phyloP scores from a whole-genome alignment of 768 basidiomycete genomes.

The Leccinum imitatum region DNA sequence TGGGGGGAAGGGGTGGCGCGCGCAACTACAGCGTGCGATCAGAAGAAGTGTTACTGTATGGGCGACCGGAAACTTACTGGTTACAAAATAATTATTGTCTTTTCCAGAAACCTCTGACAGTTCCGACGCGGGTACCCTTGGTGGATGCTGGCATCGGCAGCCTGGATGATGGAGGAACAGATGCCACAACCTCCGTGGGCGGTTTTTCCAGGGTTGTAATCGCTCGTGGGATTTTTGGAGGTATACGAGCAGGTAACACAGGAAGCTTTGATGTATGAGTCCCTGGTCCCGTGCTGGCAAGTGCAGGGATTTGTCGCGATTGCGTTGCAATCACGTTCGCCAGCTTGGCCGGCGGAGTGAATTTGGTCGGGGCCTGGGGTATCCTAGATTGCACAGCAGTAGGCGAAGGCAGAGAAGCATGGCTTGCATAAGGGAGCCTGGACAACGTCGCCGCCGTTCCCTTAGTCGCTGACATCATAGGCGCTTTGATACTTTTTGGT shows the following conservation, averaged over 20 bases:
- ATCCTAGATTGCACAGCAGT: constrained; percentile 16
- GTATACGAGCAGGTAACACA: constrained; percentile 14
- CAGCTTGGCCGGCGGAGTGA: constrained; percentile 32
- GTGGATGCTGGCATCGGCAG: constrained; percentile 27
- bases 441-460: constrained; percentile 2
- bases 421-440: constrained; percentile 16
- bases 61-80: constrained; percentile 9
- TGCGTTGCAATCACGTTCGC: constrained; percentile 30
- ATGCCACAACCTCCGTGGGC: neutral
- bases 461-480: constrained; percentile 4
- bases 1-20: neutral
- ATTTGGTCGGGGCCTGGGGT: constrained; percentile 25
- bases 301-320: constrained; percentile 11
- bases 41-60: neutral
- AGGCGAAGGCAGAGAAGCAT: constrained; percentile 7
- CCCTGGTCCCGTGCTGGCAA: neutral
- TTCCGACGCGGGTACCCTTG: constrained; percentile 23
- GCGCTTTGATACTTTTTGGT: constrained; percentile 24
- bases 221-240: constrained; percentile 13
- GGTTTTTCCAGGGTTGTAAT: constrained; percentile 5
- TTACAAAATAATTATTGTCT: constrained; percentile 14
- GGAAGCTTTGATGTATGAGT: constrained; percentile 25
- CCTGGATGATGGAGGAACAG: constrained; percentile 11
- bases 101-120: constrained; percentile 35
- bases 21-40: neutral